Conservation (phyloP, 345 rosid species). For the Physaria fendleri region DNA sequence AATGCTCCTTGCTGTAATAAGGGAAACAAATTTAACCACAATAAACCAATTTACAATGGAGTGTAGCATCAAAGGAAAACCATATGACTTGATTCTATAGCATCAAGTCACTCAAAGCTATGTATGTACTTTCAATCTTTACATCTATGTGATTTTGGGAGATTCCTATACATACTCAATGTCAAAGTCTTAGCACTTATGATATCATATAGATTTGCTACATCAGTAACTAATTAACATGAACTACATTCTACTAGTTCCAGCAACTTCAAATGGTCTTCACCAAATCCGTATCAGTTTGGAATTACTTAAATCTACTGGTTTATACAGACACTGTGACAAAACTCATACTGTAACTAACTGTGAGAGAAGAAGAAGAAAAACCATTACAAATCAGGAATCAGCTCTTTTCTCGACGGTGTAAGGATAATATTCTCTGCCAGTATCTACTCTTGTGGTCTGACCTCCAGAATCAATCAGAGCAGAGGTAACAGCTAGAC, state of each 20-base stretch:
- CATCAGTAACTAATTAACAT: neutral
- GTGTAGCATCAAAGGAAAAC: neutral
- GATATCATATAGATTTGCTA: neutral
- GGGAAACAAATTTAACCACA: neutral
- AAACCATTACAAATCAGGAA: slow-evolving; percentile 42
- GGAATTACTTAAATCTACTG: neutral
- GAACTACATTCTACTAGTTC: neutral
- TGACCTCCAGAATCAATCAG: slow-evolving; percentile 84
- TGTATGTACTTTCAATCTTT: neutral
- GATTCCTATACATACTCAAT: neutral
- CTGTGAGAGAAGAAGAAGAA: neutral
- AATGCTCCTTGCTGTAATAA: slow-evolving; percentile 63
- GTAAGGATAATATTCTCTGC: slow-evolving; percentile 92
- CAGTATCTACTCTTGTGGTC: slow-evolving; percentile 79
- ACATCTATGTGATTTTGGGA: neutral
- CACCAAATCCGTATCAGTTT: neutral
- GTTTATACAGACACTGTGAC: neutral
- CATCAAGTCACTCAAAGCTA: neutral
- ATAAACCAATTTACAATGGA: neutral
- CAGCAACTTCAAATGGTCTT: neutral
- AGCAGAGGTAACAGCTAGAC: slow-evolving; percentile 78
- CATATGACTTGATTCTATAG: neutral
- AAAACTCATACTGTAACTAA: neutral
- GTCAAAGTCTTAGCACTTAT: neutral
- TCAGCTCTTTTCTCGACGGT: slow-evolving; percentile 81